Base-by-base conservation (phyloP, 768 basidiomycete species). In the Tephrocybe sp. region DNA sequence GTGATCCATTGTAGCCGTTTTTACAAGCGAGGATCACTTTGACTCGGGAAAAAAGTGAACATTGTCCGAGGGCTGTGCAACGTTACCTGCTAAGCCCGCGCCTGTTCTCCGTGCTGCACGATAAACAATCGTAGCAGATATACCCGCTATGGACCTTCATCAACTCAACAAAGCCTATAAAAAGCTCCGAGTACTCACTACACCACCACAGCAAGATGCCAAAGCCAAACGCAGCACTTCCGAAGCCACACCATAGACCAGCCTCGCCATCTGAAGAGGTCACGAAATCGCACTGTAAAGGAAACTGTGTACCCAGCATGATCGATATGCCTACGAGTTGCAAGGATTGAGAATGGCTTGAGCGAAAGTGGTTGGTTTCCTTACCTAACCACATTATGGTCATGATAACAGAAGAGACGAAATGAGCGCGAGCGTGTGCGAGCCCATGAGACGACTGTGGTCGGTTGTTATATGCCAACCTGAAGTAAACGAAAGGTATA, bases 391-490 rank as follows among this genome's bases (percentile, higher is more conserved):
- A 53, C 5, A 48, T 41, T 7, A 33, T 28, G 36, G 48, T 37
- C 25, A 58, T 36, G 4, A 42, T 28, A 9, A 25, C 32, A 12
- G 55, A 32, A 3, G 57, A 55, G 21, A 18, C 30, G 21, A 58
- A 51, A 30, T 64, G 60, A 9, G 38, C 45, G 6, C 50, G 57
- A 18, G 59, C 26, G 11, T 36, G 26, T 11, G 59, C 58, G 6
- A 26, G 30, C 15, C 50, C 39, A 18, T 64, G 58, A 0, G 50
- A 56, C 9, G 60, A 57, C 0, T 56, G 23, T 12, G 55, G 59
- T 6, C 36, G 39, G 33, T 58, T 52, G 45, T 58, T 58, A 45
- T 30, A 55, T 3, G 45, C 23, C 24, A 58, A 28, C 12, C 53
- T 52, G 36, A 26, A 25, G 5, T 5, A 28, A 24, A 20, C 9